phyloP scores from a whole-genome alignment of 192 early-diverging fungal species.

The Rhizoclosmatium globosum region DNA sequence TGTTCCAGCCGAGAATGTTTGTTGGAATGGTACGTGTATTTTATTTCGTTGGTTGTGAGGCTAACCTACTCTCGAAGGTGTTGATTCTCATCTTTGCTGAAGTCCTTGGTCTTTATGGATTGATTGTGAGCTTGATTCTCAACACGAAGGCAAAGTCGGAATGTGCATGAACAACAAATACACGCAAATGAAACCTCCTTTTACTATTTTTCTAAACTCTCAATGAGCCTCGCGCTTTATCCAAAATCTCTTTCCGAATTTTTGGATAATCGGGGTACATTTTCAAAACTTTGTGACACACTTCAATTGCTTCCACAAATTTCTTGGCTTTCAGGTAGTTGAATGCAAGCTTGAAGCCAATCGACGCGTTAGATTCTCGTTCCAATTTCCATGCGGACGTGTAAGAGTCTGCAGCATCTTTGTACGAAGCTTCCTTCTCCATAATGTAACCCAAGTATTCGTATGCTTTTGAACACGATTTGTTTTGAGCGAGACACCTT shows the following conservation, averaged over 20 bases:
- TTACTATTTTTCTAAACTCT: constrained; percentile 18
- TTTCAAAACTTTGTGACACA: constrained; percentile 58
- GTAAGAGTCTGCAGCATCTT: constrained; percentile 61
- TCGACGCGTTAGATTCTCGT: constrained; percentile 54
- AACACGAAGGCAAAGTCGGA: constrained; percentile 83
- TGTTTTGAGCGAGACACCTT: constrained; percentile 48
- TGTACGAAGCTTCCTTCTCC: constrained; percentile 63
- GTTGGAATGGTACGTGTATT: constrained; percentile 78
- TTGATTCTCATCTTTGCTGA: constrained; percentile 99
- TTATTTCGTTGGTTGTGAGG: background rate
- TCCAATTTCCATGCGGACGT: constrained; percentile 59
- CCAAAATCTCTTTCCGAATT: constrained; percentile 57
- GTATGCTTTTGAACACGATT: constrained; percentile 58
- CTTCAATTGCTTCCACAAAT: constrained; percentile 60
- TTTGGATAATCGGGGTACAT: constrained; percentile 65
- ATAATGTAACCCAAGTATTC: constrained; percentile 68
- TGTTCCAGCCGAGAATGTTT: constrained; percentile 90
- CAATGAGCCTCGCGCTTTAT: constrained; percentile 45
- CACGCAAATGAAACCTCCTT: background rate
- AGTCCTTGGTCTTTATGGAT: constrained; percentile 91
- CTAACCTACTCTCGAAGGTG: constrained; percentile 46
- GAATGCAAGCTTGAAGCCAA: constrained; percentile 66
- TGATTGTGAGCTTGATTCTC: constrained; percentile 88
- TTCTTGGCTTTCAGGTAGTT: constrained; percentile 64
- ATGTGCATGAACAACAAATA: constrained; percentile 1